Evolutionary conservation across 1,284 basidiomycete genomes (phyloP).

Genomic region (Puccinia sorghi): DNA sequence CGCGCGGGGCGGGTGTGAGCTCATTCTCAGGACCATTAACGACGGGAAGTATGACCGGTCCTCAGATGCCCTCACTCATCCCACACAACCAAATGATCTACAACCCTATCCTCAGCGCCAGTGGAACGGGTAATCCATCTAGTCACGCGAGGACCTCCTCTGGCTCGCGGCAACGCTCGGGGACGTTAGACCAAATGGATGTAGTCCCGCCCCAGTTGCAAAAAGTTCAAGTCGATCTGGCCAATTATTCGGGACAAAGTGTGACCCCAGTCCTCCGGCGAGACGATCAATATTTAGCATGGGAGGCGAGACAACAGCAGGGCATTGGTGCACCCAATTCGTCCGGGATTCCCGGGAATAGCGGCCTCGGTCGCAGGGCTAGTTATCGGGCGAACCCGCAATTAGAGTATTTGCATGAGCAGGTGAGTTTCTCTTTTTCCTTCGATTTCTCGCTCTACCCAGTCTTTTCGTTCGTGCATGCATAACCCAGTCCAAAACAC

Average conservation of each 20-base stretch:
- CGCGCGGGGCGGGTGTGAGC: slow-evolving; percentile 16
- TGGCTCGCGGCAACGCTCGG: slow-evolving; percentile 68
- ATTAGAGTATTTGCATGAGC: slow-evolving; percentile 83
- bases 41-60: slow-evolving; percentile 40
- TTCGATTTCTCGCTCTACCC: slow-evolving; percentile 54
- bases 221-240: slow-evolving; percentile 58
- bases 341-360: slow-evolving; percentile 74
- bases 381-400: slow-evolving; percentile 75
- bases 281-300: slow-evolving; percentile 55
- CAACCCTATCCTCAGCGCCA: slow-evolving; percentile 32
- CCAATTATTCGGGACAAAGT: slow-evolving; percentile 51
- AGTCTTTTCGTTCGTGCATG: slow-evolving; percentile 73
- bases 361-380: slow-evolving; percentile 73
- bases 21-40: slow-evolving; percentile 45
- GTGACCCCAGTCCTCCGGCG: slow-evolving; percentile 56
- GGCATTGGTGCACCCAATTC: slow-evolving; percentile 59
- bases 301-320: slow-evolving; percentile 66
- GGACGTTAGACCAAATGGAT: slow-evolving; percentile 83
- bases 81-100: slow-evolving; percentile 43
- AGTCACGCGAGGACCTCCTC: slow-evolving; percentile 48
- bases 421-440: slow-evolving; percentile 65
- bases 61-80: slow-evolving; percentile 45
- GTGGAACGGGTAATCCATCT: slow-evolving; percentile 53
- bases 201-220: slow-evolving; percentile 81
- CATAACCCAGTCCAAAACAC: slow-evolving; percentile 54